These are phyloP conservation scores for Fragilariopsis cylindrus DNA, from an alignment of 108 stramenopile genomes.

Conservation along the genomic window DNA sequence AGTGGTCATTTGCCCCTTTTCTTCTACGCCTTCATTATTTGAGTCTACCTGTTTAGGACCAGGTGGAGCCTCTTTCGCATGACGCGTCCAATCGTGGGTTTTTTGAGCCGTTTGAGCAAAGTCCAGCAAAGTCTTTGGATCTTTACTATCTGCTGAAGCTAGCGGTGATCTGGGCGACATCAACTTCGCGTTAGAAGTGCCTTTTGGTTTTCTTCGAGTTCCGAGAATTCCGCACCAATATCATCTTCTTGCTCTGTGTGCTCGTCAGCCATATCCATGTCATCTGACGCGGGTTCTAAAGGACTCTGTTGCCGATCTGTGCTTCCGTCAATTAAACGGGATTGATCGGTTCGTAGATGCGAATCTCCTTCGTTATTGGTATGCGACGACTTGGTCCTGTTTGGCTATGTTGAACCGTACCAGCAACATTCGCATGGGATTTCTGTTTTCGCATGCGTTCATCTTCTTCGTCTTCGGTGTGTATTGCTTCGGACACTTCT, in stretches of 20 bases:
- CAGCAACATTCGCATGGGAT: neutral
- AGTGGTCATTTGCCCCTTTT: neutral
- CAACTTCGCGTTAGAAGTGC: constrained; percentile 3
- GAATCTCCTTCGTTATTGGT: neutral
- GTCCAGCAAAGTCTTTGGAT: constrained; percentile 26
- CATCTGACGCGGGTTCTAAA: constrained; percentile 33
- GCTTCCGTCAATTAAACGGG: neutral
- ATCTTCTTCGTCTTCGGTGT: constrained; percentile 46
- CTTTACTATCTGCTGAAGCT: neutral
- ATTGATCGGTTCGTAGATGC: neutral
- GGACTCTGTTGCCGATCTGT: constrained; percentile 1
- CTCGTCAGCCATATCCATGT: constrained; percentile 46
- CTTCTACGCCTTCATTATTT: neutral
- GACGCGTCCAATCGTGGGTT: neutral
- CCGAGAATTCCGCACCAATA: constrained; percentile 35
- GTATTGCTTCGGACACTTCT: constrained; percentile 46
- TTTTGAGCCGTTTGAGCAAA: constrained; percentile 39
- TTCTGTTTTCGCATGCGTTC: constrained; percentile 18
- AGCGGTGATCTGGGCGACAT: constrained; percentile 3
- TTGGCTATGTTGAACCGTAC: neutral
- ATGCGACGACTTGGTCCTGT: neutral
- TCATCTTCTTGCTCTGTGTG: constrained; percentile 49
- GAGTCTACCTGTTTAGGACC: constrained; percentile 1
- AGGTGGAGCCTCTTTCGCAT: neutral
- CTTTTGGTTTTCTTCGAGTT: constrained; percentile 32